Evolutionary conservation across 495 filamentous ascomycete genomes (phyloP), one percentile per base, ranked within the genome.

Genomic region (Pyronema domesticum): DNA sequence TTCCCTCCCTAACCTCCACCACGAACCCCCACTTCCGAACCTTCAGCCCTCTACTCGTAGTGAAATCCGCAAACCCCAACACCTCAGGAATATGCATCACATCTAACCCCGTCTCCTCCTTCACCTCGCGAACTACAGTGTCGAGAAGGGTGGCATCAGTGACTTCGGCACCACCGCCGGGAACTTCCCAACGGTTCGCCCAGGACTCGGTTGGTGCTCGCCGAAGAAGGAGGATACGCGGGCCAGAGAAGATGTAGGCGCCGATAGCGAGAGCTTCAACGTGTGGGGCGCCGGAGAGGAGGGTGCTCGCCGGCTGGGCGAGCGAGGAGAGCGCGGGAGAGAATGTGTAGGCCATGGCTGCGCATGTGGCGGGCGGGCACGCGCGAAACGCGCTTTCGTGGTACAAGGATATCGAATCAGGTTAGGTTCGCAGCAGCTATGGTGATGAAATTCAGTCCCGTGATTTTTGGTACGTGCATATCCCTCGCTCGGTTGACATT

Each of bases 51-150:
- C 48, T 49, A 30, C 48, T 52, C 7, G 54, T 46, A 14, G 37
- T 19, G 17, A 66, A 71, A 11, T 64, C 64, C n/a, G 66, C 51
- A 35, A 58, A 56, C 0, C 58, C 65, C n/a, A 76, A 72, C 23
- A 74, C 56, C 44, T 72, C 67, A 3, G 70, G 62, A 37, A 81
- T 61, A 11, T 58, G 59, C 19, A 65, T 68, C 0, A 77, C 71
- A 44, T 68, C 64, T 46, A 82, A 57, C 2, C 77, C 79, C 0
- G 73, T 77, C 60, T 82, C 79, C 63, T 83, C 80, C 23, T 68
- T 64, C 1, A 78, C 70, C 60, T 81, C 77, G 1, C 79, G 66
- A 11, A 68, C 77, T 0, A 74, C 70, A 0, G 72, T 72, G 46
- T 76, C 71, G 0, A 82, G 68, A 13, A 83, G 63, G 0, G 73